Percentiles rank a stretch among this genome's conserved stretches.
Evolutionary conservation across 208 protist genomes (phyloP).

Genomic region (Naegleria fowleri): DNA sequence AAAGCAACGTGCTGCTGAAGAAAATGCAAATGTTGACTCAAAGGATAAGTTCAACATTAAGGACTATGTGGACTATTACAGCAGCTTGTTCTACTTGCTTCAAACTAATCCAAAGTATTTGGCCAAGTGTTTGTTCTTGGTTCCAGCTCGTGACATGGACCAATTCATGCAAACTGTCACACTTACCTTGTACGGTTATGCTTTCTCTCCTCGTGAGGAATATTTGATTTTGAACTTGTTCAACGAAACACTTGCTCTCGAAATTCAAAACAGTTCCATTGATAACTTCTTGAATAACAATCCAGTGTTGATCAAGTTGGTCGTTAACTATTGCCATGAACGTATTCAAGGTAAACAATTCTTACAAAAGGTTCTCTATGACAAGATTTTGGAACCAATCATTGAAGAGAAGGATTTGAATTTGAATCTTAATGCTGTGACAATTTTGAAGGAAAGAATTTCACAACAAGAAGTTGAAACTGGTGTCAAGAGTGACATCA

Average conservation of each 20-base stretch:
- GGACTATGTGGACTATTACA: constrained; percentile 39
- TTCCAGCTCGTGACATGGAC: constrained; percentile 49
- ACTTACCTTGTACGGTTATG: constrained; percentile 61
- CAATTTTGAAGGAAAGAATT: constrained; percentile 51
- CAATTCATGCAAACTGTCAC: constrained; percentile 56
- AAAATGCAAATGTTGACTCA: too few relatives aligned
- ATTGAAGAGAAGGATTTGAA: constrained; percentile 50
- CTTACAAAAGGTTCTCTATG: constrained; percentile 43
- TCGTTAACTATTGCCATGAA: constrained; percentile 50
- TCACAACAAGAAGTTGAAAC: constrained; percentile 52
- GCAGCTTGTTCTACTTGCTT: constrained; percentile 61
- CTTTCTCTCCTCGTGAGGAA: constrained; percentile 57
- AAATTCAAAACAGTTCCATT: constrained; percentile 43
- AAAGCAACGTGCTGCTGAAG: background rate
- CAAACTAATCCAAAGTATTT: constrained; percentile 65
- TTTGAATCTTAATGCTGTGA: constrained; percentile 52
- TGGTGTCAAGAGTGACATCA: constrained; percentile 44
- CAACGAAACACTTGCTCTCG: constrained; percentile 48
- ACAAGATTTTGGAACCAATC: constrained; percentile 49
- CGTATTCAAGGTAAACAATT: constrained; percentile 51
- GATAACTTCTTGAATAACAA: constrained; percentile 49
- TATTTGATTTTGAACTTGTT: constrained; percentile 62
- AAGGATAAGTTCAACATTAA: too few relatives aligned
- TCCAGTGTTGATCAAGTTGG: constrained; percentile 54
- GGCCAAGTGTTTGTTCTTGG: constrained; percentile 44